Evolutionary conservation across 768 basidiomycete species (phyloP).

Genomic region (Mycena chlorophos): DNA sequence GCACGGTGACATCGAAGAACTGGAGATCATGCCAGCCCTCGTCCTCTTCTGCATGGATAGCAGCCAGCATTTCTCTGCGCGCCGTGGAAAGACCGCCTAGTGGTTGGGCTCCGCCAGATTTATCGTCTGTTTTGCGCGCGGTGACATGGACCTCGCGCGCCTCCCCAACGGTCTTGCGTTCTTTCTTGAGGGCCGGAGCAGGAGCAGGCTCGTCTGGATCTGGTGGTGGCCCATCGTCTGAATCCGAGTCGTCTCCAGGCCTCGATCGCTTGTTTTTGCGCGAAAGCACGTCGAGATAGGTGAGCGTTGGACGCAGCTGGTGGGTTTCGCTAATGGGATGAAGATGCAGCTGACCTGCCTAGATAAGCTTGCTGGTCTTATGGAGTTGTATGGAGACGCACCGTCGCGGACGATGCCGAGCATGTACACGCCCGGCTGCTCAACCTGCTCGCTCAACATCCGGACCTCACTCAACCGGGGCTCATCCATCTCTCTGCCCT

Average conservation of each 20-base stretch:
- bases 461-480: slow-evolving; percentile 69
- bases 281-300: slow-evolving; percentile 73
- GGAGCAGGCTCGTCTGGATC: slow-evolving; percentile 73
- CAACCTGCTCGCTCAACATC: slow-evolving; percentile 70
- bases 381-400: slow-evolving; percentile 29
- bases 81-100: slow-evolving; percentile 69
- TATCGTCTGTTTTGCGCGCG: slow-evolving; percentile 69
- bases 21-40: slow-evolving; percentile 72
- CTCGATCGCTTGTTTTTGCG: slow-evolving; percentile 58
- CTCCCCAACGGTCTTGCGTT: slow-evolving; percentile 58
- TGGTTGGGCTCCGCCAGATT: slow-evolving; percentile 39
- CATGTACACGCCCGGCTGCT: slow-evolving; percentile 65
- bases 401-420: slow-evolving; percentile 77
- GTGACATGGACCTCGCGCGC: slow-evolving; percentile 78
- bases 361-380: not conserved
- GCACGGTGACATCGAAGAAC: slow-evolving; percentile 65
- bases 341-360: slow-evolving; percentile 66
- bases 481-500: slow-evolving; percentile 51
- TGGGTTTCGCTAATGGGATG: slow-evolving; percentile 78
- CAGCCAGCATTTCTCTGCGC: slow-evolving; percentile 73
- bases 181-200: slow-evolving; percentile 51
- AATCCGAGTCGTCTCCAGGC: slow-evolving; percentile 64
- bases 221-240: slow-evolving; percentile 76
- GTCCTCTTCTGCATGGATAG: slow-evolving; percentile 76
- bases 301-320: slow-evolving; percentile 80